Base-by-base conservation (phyloP, 768 basidiomycete genomes). In the Kwoniella europaea region DNA sequence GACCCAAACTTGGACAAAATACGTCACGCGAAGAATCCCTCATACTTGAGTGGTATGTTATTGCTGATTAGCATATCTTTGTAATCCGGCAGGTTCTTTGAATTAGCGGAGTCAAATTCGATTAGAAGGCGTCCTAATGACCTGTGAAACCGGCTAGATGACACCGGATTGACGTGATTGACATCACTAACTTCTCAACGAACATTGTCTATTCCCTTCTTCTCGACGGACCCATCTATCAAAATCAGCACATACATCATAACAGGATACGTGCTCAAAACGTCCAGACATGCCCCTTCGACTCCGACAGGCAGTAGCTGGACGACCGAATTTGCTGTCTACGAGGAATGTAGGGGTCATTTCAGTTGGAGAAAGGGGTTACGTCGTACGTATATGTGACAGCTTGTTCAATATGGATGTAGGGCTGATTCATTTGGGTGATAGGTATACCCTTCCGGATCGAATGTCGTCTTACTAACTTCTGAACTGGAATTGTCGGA, bases 271-370 rank as follows among this genome's bases (percentile, higher is more conserved):
- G 12, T 16, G 41, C 15, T 27, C 27, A 9, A 3, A 12, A 16
- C 12, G 16, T 22, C 18, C 41, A 16, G 22, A 57, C 2, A 80
- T 80, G 79, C 71, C 79, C 9, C 72, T 80, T 3, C 62, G 76
- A 63, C 76, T 80, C 7, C 70, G 76, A n/a, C 76, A 80, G 73
- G 72, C 76, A 18, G 58, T 80, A 3, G 56, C 75, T 58, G 79
- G 79, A 41, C 54, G 74, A 63, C 77, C 77, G 7, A 74, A 60
- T 27, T n/a, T 41, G 4, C 24, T n/a, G 4, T 66, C 72, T 1
- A 35, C 42, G 2, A 71, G 75, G 42, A 42, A 42, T 20, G 10
- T 76, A 6, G 72, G 56, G 10, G 67, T 53, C 4, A 22, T 81
- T 1, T 24, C 43, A 7, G 57, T 75, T 7, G 74, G 72, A 4